A percentile compares a stretch with the other conserved stretches of the same genome.
Conservation (phyloP, 1,284 basidiomycete species). For the Cystobasidiaceae sp. region DNA sequence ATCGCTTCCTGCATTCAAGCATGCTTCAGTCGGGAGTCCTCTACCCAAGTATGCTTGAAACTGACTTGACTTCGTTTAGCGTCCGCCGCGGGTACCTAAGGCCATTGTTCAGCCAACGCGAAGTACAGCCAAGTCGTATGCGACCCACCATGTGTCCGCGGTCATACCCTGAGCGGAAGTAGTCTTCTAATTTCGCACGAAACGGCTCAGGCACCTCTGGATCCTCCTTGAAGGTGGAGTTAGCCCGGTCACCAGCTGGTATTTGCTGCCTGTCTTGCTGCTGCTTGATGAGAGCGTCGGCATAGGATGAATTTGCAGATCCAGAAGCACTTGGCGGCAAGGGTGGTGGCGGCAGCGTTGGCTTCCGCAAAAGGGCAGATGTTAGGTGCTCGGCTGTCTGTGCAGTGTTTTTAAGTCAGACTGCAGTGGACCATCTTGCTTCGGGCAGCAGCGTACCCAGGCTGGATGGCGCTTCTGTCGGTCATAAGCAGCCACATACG, state of each 20-base stretch:
- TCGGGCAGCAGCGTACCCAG: too few species aligned
- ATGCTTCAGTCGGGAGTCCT: neutral
- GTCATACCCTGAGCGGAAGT: constrained; percentile 92
- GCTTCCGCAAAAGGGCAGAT: constrained; percentile 79
- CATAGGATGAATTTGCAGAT: constrained; percentile 40
- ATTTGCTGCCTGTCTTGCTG: constrained; percentile 21
- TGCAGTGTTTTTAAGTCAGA: neutral
- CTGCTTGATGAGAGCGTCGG: constrained; percentile 46
- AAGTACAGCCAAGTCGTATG: neutral
- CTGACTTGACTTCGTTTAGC: constrained; percentile 56
- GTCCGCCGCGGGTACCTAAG: constrained; percentile 89
- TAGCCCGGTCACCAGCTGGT: constrained; percentile 59
- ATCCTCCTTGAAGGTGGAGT: constrained; percentile 85
- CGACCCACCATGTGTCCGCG: constrained; percentile 95
- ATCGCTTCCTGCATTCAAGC: constrained; percentile 90
- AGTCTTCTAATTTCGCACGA: constrained; percentile 78
- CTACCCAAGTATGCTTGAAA: constrained; percentile 35
- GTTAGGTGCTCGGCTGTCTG: constrained; percentile 53
- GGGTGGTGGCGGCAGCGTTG: constrained; percentile 58
- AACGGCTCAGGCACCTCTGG: constrained; percentile 68
- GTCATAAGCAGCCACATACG: constrained; percentile 74
- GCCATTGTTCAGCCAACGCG: neutral
- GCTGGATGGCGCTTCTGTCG: constrained; percentile 81
- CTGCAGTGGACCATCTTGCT: too few species aligned
- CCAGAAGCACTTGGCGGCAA: constrained; percentile 40